Evolutionary conservation across 2,329 filamentous ascomycete species (phyloP).

Genomic region (Pseudogymnoascus sp.): DNA sequence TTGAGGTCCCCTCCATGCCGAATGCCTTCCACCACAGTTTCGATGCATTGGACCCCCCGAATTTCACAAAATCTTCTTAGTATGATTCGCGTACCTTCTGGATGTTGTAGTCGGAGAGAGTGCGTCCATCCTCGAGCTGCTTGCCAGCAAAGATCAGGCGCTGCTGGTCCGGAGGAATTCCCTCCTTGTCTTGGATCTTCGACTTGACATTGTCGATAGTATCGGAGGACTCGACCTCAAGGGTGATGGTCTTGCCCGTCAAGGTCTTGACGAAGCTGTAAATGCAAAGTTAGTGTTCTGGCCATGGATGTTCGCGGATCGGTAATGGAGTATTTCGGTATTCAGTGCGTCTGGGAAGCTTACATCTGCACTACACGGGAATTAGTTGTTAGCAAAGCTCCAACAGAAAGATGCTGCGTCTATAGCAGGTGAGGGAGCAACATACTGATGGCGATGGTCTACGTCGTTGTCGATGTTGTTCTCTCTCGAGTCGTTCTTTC

Average conservation of each 20-base stretch:
- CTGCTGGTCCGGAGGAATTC: conserved; percentile 96
- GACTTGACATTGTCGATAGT: conserved; percentile 99
- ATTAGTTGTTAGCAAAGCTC: conserved; percentile 41
- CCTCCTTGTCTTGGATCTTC: conserved; percentile 99
- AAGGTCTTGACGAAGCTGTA: conserved; percentile 99
- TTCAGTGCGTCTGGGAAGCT: conserved; percentile 37
- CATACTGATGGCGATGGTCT: conserved; percentile 46
- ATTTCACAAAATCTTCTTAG: neutral
- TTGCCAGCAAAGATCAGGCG: conserved; percentile 98
- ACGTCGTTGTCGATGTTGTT: conserved; percentile 17
- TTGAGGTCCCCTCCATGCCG: neutral
- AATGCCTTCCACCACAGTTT: neutral
- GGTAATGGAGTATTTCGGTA: conserved; percentile 15
- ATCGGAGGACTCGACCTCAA: conserved; percentile 97
- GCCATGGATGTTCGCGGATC: conserved; percentile 20
- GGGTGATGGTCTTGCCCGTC: conserved; percentile 99
- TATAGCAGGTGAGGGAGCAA: conserved; percentile 21
- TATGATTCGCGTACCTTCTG: conserved; percentile 67
- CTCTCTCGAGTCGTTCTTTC: conserved; percentile 9
- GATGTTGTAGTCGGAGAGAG: conserved; percentile 97
- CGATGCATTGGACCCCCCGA: conserved; percentile 9
- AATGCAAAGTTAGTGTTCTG: conserved; percentile 18
- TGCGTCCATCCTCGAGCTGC: conserved; percentile 97
- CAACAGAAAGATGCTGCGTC: conserved; percentile 8
- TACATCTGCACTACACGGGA: conserved; percentile 77